Conservation (phyloP, 441 rosid species). For the Manihot esculenta region DNA sequence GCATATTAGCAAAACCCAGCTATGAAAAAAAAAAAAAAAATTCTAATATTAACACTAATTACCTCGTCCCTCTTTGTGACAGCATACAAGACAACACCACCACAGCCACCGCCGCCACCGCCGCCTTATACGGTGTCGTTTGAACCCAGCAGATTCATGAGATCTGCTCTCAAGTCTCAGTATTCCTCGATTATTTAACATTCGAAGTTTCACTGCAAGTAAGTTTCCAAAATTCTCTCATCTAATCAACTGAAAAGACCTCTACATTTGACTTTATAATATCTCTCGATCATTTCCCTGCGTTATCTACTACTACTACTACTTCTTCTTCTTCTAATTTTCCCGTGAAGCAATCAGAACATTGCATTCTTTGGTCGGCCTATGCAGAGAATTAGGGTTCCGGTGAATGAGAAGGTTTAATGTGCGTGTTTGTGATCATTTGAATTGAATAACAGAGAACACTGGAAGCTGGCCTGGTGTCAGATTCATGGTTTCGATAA, state of each 20-base stretch:
- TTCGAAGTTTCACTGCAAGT: conserved; percentile 11
- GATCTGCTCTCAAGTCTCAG: conserved; percentile 4
- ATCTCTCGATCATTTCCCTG: neutral
- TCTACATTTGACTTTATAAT: conserved; percentile 4
- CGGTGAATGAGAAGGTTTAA: neutral
- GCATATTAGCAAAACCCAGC: no score
- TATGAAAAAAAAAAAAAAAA: no score
- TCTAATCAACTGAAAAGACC: conserved; percentile 1
- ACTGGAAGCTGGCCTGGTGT: conserved; percentile 21
- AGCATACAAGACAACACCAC: no score
- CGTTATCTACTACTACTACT: no score
- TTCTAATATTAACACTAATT: no score
- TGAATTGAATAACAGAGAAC: conserved; percentile 27
- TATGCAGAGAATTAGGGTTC: conserved; percentile 16
- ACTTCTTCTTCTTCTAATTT: no score
- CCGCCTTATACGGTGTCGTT: conserved; percentile 17
- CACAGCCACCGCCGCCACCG: neutral
- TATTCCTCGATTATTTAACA: neutral
- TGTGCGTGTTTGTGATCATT: neutral
- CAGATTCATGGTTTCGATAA: conserved; percentile 32
- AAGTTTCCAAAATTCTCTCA: neutral
- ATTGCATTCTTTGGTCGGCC: conserved; percentile 1
- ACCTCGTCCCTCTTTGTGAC: no score
- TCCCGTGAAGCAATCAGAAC: neutral
- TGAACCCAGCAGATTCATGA: conserved; percentile 9